phyloP scores from a whole-genome alignment of 2,329 filamentous ascomycete genomes.

The Pseudogymnoascus verrucosus region DNA sequence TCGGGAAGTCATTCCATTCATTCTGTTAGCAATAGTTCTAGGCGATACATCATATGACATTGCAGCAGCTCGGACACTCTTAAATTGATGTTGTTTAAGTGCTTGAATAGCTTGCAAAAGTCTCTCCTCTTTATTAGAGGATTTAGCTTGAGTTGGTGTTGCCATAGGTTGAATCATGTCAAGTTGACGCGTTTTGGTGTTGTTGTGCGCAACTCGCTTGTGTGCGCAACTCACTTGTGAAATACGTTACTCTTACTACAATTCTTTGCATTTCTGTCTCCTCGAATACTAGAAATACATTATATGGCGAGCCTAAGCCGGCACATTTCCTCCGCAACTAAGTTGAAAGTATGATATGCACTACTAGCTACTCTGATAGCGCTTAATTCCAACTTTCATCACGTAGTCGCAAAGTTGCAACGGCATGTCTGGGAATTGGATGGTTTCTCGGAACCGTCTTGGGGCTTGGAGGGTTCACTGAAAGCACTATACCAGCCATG shows the following conservation, averaged over 20 bases:
- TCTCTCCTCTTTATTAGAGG: too few species aligned
- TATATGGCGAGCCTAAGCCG: background rate
- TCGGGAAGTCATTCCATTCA: too few species aligned
- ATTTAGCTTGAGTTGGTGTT: too few species aligned
- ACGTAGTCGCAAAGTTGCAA: background rate
- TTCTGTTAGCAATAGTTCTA: too few species aligned
- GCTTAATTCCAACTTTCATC: background rate
- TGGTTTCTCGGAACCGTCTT: background rate
- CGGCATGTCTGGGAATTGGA: background rate
- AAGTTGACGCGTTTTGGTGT: too few species aligned
- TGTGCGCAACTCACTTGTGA: too few species aligned
- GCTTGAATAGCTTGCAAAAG: too few species aligned
- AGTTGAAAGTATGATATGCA: background rate
- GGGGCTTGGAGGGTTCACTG: background rate
- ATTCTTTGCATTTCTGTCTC: background rate
- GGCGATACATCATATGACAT: too few species aligned
- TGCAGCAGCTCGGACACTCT: too few species aligned
- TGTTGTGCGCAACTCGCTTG: too few species aligned
- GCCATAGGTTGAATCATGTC: too few species aligned
- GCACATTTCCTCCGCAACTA: background rate
- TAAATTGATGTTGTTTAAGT: too few species aligned
- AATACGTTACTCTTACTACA: background rate
- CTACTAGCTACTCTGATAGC: background rate
- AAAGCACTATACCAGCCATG: background rate
- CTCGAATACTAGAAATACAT: background rate